These are phyloP conservation scores for Salvia rosmarinus DNA, from an alignment of 257 asterid genomes.

Conservation along the genomic window DNA sequence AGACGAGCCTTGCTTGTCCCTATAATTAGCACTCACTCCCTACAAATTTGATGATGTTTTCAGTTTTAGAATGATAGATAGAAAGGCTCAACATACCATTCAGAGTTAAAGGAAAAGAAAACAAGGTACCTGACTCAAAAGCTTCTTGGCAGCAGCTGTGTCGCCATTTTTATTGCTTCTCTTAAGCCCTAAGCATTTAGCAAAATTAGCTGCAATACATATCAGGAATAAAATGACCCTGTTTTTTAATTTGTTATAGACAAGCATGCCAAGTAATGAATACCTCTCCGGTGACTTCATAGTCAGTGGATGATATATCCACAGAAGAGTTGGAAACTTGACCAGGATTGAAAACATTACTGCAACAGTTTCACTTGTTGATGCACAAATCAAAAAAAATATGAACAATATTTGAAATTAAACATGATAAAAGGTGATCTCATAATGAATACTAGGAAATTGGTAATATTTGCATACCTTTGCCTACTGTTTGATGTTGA, in stretches of 20 bases:
- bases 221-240: constrained; percentile 11
- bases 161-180: constrained; percentile 99
- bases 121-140: constrained; percentile 76
- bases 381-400: constrained; percentile 24
- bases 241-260: constrained; percentile 11
- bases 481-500: constrained; percentile 78
- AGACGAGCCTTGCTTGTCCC: constrained; percentile 94
- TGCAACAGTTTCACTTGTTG: constrained; percentile 55
- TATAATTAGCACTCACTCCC: constrained; percentile 94
- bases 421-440: too few species aligned
- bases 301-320: constrained; percentile 49
- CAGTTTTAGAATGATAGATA: constrained; percentile 23
- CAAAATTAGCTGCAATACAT: constrained; percentile 32
- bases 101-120: constrained; percentile 33
- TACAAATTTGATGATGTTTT: constrained; percentile 37
- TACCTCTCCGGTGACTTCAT: constrained; percentile 97
- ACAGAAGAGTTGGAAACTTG: constrained; percentile 59
- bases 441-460: constrained; percentile 18
- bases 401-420: too few species aligned
- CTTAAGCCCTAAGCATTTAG: constrained; percentile 67
- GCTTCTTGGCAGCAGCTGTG: constrained; percentile 69
- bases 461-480: constrained; percentile 54
- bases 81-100: constrained; percentile 15
- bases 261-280: constrained; percentile 15
- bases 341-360: constrained; percentile 70